phyloP scores from a whole-genome alignment of 495 filamentous ascomycete species.

The Elasticomyces elasticus region DNA sequence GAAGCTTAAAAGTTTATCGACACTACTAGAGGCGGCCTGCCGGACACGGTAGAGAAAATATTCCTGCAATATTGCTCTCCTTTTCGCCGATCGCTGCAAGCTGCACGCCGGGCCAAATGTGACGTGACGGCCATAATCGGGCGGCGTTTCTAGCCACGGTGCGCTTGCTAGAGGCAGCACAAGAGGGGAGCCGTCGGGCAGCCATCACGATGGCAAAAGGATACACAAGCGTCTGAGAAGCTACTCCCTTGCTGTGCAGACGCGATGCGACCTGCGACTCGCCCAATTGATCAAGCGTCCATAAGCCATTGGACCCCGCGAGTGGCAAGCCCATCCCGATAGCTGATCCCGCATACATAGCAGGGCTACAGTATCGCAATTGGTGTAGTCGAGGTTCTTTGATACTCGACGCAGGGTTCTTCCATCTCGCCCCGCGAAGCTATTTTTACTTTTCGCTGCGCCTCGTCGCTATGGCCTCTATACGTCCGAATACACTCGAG shows the following conservation, averaged over 20 bases:
- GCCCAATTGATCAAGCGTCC: conserved; percentile 2
- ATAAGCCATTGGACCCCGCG: neutral
- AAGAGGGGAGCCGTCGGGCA: conserved; percentile 12
- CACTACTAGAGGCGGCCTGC: conserved; percentile 3
- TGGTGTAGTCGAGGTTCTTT: neutral
- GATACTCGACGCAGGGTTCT: neutral
- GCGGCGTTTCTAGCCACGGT: neutral
- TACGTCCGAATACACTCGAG: neutral
- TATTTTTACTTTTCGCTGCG: neutral
- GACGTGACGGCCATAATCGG: neutral
- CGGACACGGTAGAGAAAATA: neutral
- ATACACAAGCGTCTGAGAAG: conserved; percentile 7
- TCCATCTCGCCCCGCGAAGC: neutral
- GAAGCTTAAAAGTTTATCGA: conserved; percentile 19
- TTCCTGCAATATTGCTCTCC: neutral
- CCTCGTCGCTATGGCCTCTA: neutral
- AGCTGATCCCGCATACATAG: neutral
- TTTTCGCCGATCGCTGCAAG: neutral
- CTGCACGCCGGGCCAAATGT: neutral
- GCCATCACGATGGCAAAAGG: conserved; percentile 14
- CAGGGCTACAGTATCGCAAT: neutral
- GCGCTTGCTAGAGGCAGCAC: conserved; percentile 4
- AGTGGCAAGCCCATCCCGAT: neutral
- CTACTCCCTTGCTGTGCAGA: conserved; percentile 20
- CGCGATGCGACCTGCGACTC: conserved; percentile 6